These are phyloP conservation scores for Allantophomopsis cytisporea DNA, from an alignment of 2,329 filamentous ascomycete genomes.

Conservation along the genomic window DNA sequence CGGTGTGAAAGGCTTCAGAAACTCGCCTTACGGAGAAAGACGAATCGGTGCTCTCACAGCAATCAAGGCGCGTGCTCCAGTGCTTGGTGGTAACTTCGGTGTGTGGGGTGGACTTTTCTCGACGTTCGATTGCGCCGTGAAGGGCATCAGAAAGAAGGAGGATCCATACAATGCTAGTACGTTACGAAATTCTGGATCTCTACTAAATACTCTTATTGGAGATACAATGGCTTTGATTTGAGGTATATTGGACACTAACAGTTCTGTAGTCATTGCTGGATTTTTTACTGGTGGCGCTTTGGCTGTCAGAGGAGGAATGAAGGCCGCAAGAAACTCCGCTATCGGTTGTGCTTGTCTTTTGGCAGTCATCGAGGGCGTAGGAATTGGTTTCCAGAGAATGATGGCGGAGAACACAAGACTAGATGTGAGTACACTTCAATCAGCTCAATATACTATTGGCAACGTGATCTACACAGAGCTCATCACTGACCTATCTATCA, in stretches of 20 bases:
- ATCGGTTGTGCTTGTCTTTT: constrained; percentile 92
- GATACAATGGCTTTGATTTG: not conserved
- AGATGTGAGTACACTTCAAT: constrained; percentile 38
- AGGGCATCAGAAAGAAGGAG: constrained; percentile 90
- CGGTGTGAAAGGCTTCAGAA: constrained; percentile 88
- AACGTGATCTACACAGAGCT: not conserved
- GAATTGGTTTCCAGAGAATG: constrained; percentile 91
- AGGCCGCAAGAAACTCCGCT: constrained; percentile 85
- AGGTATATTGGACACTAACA: constrained; percentile 5
- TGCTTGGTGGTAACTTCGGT: constrained; percentile 94
- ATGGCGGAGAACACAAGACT: constrained; percentile 80
- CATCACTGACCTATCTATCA: constrained; percentile 4
- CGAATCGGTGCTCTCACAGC: constrained; percentile 92
- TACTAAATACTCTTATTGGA: not conserved
- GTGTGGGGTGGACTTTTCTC: constrained; percentile 95
- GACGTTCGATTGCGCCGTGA: constrained; percentile 93
- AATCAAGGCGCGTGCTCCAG: constrained; percentile 92
- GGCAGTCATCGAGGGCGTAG: constrained; percentile 93
- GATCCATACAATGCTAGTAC: constrained; percentile 88
- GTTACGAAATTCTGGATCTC: constrained; percentile 12
- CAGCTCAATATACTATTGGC: not conserved
- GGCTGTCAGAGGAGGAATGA: constrained; percentile 81
- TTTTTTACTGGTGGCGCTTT: constrained; percentile 93
- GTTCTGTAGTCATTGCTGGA: constrained; percentile 60
- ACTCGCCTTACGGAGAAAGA: constrained; percentile 83